phyloP scores from a whole-genome alignment of 495 filamentous ascomycete genomes.

The Cairneyella variabilis region DNA sequence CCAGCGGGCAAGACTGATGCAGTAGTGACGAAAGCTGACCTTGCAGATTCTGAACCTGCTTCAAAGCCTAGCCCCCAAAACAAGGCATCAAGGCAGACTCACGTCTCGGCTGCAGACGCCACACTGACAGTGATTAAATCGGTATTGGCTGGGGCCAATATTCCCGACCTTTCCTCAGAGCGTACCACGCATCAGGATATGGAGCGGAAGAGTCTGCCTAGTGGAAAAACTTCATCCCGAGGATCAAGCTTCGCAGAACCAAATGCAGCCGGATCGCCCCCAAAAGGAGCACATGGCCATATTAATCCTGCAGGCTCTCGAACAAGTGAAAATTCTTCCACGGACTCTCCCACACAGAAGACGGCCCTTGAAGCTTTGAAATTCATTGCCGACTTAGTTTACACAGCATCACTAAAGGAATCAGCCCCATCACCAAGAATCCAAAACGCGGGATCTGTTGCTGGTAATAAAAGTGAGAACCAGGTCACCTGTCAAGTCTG shows the following conservation, averaged over 20 bases:
- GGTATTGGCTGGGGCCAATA: constrained; percentile 9
- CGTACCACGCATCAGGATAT: not conserved
- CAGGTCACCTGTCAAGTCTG: constrained; percentile 51
- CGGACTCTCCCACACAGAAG: constrained; percentile 2
- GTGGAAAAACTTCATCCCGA: constrained; percentile 12
- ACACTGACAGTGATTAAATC: constrained; percentile 15
- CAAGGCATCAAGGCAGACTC: constrained; percentile 17
- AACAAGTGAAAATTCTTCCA: constrained; percentile 1
- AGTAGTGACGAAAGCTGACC: constrained; percentile 1
- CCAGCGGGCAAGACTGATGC: constrained; percentile 13
- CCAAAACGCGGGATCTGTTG: constrained; percentile 19
- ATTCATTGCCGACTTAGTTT: constrained; percentile 12
- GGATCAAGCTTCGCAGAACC: not conserved
- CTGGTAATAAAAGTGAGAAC: constrained; percentile 31
- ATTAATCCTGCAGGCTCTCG: constrained; percentile 5
- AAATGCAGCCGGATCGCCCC: not conserved
- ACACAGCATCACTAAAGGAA: constrained; percentile 15
- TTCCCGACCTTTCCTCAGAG: not conserved
- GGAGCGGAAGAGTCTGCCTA: constrained; percentile 10
- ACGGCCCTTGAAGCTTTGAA: constrained; percentile 20
- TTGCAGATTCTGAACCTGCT: not conserved
- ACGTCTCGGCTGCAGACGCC: constrained; percentile 11
- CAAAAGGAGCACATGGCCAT: not conserved
- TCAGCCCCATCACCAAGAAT: not conserved
- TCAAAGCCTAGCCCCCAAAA: not conserved